Evolutionary conservation across 2,329 filamentous ascomycete genomes (phyloP).

Genomic region (Xylaria sp.): DNA sequence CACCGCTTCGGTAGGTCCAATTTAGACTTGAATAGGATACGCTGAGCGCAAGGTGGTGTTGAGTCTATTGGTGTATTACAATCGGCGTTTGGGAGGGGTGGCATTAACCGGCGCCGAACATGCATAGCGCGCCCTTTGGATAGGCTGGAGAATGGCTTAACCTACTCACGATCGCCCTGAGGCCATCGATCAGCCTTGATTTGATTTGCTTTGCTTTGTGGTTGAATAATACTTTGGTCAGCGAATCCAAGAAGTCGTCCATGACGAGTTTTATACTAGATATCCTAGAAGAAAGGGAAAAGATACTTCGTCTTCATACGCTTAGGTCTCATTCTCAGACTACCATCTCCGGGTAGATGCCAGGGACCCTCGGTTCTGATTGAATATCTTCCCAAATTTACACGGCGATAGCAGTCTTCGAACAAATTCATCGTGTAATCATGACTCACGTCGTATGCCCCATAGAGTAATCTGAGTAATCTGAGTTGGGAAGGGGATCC

Average conservation of each 20-base stretch:
- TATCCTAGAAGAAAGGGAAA: conserved; percentile 1
- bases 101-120: conserved; percentile 20
- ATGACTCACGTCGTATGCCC: neutral
- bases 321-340: neutral
- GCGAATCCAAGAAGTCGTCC: conserved; percentile 14
- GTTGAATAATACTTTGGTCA: conserved; percentile 15
- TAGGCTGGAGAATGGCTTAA: conserved; percentile 1
- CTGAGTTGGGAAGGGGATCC: too few species aligned
- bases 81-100: conserved; percentile 31
- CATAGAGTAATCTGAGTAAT: neutral
- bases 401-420: neutral
- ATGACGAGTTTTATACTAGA: conserved; percentile 19
- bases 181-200: conserved; percentile 8
- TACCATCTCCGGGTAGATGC: too few species aligned
- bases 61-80: conserved; percentile 19
- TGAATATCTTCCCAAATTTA: neutral
- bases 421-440: neutral
- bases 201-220: conserved; percentile 24
- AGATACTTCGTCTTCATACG: neutral
- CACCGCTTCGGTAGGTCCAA: conserved; percentile 31
- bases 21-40: conserved; percentile 19
- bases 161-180: neutral
- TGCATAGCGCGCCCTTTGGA: conserved; percentile 21
- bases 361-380: neutral
- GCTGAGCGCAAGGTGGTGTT: conserved; percentile 15